Evolutionary conservation across 1,284 basidiomycete genomes (phyloP), one percentile per base, ranked within the genome.

Genomic region (Apiotrichum montevideense): DNA sequence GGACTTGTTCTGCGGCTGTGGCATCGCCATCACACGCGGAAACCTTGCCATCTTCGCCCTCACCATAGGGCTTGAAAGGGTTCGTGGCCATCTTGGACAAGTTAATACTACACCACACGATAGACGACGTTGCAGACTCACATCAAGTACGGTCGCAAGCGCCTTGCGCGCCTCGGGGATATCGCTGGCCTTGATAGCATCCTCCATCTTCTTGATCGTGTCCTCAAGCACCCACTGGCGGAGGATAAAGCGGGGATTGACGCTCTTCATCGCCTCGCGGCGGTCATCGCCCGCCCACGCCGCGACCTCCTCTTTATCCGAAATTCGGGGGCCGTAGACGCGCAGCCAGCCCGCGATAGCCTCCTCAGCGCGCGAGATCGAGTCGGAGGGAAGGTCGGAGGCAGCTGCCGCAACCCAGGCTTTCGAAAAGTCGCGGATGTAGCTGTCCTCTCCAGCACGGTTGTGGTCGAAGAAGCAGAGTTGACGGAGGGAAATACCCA

Each of bases 151-250:
- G 39, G 52, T 63, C 6, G 57, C 64, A 14, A 75, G 59, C 8
- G 51, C 62, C 10, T 44, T 51, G 42, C 69, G 62, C 2, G 63
- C 70, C 2, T 63, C 58, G n/a, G 56, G 49, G 5, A 67, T 49
- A 21, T 66, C 64, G n/a, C 60, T 80, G 77, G 75, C 81, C 83
- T 57, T 87, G 85, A 62, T 77, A 80, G 88, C 85, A 52, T 74
- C 75, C 68, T 90, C 87, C 4, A 88, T 81, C 62, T 82, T 82
- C 62, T 77, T 76, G 70, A 94, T 94, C 34, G 89, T 84, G 69
- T 95, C 91, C 71, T 96, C 91, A 33, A 97, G 79, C 3, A 96
- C 78, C 93, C 93, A 96, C 75, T 96, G 93, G 57, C 93, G 80
- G 57, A 96, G 77, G 41, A 94, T 84, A 73, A 97, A 96, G 35